Conservation (phyloP, 805 yeast species). For the Wickerhamiella vanderwaltii region DNA sequence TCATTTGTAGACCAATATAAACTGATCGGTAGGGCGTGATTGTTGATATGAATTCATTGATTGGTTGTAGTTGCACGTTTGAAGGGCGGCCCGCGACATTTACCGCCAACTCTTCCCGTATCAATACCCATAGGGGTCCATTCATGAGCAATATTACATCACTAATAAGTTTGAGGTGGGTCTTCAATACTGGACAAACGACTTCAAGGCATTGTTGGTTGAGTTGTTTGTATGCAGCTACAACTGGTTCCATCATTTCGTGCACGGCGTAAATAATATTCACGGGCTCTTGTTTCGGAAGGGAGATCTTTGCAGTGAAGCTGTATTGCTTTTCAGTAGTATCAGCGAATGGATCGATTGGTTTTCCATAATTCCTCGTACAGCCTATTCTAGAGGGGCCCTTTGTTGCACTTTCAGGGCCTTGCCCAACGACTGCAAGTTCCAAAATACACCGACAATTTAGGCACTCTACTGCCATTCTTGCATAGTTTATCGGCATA, state of each 20-base stretch:
- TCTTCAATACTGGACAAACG: background rate
- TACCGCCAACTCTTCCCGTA: constrained; percentile 2
- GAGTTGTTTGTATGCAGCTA: background rate
- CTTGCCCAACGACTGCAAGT: background rate
- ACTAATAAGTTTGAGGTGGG: background rate
- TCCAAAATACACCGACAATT: constrained; percentile 4
- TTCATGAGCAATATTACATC: constrained; percentile 4
- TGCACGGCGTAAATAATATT: background rate
- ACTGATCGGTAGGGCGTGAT: background rate
- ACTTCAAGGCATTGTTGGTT: background rate
- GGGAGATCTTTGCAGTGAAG: background rate
- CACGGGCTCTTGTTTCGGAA: background rate
- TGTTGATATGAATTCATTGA: background rate
- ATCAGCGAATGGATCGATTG: constrained; percentile 7
- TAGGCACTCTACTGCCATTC: constrained; percentile 8
- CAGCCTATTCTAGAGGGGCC: background rate
- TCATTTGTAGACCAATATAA: background rate
- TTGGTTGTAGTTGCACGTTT: background rate
- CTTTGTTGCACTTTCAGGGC: background rate
- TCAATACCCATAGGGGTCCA: constrained; percentile 7
- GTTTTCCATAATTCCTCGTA: background rate
- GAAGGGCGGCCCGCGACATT: background rate
- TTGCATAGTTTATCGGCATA: constrained; percentile 12
- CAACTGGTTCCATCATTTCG: background rate
- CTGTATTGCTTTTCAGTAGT: background rate